Conservation (phyloP, 1,284 basidiomycete species). For the Xanthoconium separans region DNA sequence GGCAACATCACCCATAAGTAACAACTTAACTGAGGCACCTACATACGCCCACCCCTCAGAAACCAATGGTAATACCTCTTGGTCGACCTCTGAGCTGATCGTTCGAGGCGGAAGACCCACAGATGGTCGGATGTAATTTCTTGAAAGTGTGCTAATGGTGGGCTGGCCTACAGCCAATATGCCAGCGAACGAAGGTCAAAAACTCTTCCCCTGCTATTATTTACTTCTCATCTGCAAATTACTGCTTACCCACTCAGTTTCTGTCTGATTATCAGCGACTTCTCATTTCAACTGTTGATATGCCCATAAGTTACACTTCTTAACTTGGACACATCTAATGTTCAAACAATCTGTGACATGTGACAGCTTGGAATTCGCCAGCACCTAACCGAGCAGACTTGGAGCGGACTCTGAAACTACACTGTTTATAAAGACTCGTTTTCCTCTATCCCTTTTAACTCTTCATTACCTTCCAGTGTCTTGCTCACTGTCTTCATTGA, state of each 20-base stretch:
- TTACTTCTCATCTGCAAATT: constrained; percentile 3
- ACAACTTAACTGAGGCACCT: constrained; percentile 45
- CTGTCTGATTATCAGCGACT: constrained; percentile 5
- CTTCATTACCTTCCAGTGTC: no score
- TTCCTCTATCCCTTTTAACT: no score
- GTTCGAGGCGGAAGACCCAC: constrained; percentile 54
- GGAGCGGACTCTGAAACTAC: no score
- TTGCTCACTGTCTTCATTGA: no score
- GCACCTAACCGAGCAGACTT: no score
- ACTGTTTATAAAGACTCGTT: no score
- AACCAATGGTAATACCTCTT: constrained; percentile 61
- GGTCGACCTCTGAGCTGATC: constrained; percentile 63
- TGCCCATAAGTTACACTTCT: constrained; percentile 35
- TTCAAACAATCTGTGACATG: no score
- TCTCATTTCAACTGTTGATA: constrained; percentile 15
- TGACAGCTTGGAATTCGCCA: no score
- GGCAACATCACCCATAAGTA: constrained; percentile 55
- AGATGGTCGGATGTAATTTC: constrained; percentile 47
- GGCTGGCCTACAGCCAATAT: constrained; percentile 5
- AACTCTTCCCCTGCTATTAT: constrained; percentile 13
- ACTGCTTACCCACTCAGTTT: constrained; percentile 6
- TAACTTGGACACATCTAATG: no score
- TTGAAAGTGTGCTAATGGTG: constrained; percentile 5
- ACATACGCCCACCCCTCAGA: constrained; percentile 55
- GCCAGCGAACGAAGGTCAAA: constrained; percentile 20